Evolutionary conservation across 192 early-diverging fungal genomes (phyloP).

Genomic region (Obelidium mucronatum): DNA sequence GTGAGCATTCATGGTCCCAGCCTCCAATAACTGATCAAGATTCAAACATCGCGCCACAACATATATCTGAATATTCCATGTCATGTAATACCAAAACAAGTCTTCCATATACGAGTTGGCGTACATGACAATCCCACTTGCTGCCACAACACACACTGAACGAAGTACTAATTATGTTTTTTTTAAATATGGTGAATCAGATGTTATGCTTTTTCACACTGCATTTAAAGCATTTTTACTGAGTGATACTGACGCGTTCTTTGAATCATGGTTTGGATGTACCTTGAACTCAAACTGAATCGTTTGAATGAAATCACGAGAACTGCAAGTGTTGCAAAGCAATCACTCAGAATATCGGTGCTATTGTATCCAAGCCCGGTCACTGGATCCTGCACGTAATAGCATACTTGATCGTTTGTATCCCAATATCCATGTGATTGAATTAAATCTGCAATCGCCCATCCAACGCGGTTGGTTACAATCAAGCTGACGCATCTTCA

Average conservation of each 20-base stretch:
- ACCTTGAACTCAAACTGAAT: neutral
- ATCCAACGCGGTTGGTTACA: neutral
- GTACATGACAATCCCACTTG: too few species aligned
- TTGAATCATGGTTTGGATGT: neutral
- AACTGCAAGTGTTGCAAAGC: neutral
- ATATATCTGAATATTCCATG: neutral
- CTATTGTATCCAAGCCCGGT: neutral
- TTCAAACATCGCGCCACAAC: neutral
- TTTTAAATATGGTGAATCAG: too few species aligned
- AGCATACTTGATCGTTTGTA: neutral
- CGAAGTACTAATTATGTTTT: too few species aligned
- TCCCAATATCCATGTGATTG: neutral
- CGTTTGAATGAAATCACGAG: neutral
- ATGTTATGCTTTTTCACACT: too few species aligned
- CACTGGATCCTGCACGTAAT: neutral
- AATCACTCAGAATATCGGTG: neutral
- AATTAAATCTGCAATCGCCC: neutral
- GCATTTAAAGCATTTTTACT: too few species aligned
- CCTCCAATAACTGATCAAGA: neutral
- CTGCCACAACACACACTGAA: too few species aligned
- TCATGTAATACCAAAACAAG: neutral
- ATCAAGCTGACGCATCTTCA: neutral
- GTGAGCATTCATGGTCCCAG: neutral
- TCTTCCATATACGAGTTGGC: neutral
- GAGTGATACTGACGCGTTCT: too few species aligned